Percentiles rank a stretch among this genome's conserved stretches.
Evolutionary conservation across 192 early-diverging fungal species (phyloP).

Genomic region (Physocladia obscura): DNA sequence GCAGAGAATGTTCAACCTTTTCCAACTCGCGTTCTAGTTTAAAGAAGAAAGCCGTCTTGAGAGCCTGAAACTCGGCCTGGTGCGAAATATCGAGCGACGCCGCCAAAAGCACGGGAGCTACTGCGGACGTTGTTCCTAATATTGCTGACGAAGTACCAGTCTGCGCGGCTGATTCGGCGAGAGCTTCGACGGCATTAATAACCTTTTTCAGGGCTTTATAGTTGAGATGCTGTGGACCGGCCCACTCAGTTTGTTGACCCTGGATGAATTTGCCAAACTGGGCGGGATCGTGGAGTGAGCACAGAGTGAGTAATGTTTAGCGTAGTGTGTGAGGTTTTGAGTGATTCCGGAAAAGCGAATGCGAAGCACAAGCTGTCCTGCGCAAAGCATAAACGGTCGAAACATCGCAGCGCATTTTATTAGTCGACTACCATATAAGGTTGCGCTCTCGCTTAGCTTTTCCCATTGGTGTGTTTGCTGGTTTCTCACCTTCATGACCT

Average conservation of each 20-base stretch:
- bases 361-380: too few species aligned
- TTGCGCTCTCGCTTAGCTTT: too few species aligned
- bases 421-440: too few species aligned
- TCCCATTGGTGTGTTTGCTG: too few species aligned
- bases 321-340: too few species aligned
- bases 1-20: slow-evolving; percentile 53
- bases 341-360: too few species aligned
- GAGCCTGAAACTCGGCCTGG: slow-evolving; percentile 61
- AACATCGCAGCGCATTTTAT: too few species aligned
- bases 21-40: slow-evolving; percentile 97
- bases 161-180: slow-evolving; percentile 5
- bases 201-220: slow-evolving; percentile 99
- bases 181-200: slow-evolving; percentile 60
- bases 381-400: too few species aligned
- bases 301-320: too few species aligned
- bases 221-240: slow-evolving; percentile 83
- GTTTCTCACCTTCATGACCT: too few species aligned
- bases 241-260: slow-evolving; percentile 90
- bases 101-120: not conserved
- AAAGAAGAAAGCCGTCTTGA: slow-evolving; percentile 97
- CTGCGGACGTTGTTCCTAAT: too few species aligned
- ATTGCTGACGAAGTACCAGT: not conserved
- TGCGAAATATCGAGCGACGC: slow-evolving; percentile 15
- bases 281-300: too few species aligned
- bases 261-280: slow-evolving; percentile 99